Conservation (phyloP, 805 yeast genomes). For the Komagataella phaffii region DNA sequence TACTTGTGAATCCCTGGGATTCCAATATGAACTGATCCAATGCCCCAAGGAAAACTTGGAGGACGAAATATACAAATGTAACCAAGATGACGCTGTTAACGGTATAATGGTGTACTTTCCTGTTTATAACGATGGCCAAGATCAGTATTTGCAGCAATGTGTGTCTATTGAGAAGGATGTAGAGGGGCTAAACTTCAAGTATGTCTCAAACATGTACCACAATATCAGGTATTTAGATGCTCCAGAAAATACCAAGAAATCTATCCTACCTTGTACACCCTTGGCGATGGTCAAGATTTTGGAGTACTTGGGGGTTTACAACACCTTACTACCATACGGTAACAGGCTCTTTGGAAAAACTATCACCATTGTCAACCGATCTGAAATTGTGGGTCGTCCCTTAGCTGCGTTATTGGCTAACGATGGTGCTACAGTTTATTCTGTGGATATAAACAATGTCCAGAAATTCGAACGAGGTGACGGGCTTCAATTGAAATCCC, state of each 20-base stretch:
- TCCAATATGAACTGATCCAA: constrained; percentile 64
- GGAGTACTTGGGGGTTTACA: constrained; percentile 83
- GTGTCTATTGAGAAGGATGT: constrained; percentile 89
- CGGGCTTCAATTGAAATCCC: constrained; percentile 69
- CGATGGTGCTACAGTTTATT: constrained; percentile 94
- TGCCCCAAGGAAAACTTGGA: constrained; percentile 75
- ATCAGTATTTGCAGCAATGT: constrained; percentile 89
- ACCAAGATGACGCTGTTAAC: constrained; percentile 58
- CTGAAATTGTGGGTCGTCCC: constrained; percentile 96
- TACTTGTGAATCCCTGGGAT: constrained; percentile 78
- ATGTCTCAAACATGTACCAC: constrained; percentile 91
- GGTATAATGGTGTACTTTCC: constrained; percentile 98
- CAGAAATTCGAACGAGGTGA: constrained; percentile 93
- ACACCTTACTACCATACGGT: constrained; percentile 70
- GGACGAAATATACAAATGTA: constrained; percentile 71
- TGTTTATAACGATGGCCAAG: constrained; percentile 90
- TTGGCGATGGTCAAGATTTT: constrained; percentile 86
- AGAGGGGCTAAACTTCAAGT: constrained; percentile 85
- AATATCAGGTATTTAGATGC: constrained; percentile 76
- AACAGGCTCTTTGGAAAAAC: constrained; percentile 90
- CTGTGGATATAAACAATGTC: constrained; percentile 76
- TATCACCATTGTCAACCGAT: constrained; percentile 78
- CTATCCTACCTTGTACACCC: constrained; percentile 94
- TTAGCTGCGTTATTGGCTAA: constrained; percentile 91
- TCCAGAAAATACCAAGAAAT: constrained; percentile 51